Conservation (phyloP, 306 rosid species). For the Sesbania bispinosa region DNA sequence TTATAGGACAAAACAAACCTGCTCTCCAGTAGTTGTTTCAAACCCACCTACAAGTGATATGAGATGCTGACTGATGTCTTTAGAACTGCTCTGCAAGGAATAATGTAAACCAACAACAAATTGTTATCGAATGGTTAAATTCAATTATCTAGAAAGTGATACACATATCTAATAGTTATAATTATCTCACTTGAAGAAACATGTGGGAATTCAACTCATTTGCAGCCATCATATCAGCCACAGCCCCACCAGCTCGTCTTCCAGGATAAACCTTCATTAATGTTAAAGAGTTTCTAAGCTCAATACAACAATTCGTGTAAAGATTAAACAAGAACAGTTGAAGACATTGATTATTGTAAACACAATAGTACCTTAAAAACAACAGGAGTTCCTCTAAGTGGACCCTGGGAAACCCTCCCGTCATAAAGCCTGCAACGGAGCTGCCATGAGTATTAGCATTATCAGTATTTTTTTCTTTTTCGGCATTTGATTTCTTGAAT, state of each 20-base stretch:
- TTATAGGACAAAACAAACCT: slow-evolving; percentile 56
- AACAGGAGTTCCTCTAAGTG: slow-evolving; percentile 61
- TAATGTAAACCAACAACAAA: neutral
- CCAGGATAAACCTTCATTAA: slow-evolving; percentile 86
- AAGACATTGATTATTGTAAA: neutral
- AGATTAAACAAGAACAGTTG: neutral
- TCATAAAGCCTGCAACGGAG: slow-evolving; percentile 81
- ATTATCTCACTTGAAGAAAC: slow-evolving; percentile 73
- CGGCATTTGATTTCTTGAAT: neutral
- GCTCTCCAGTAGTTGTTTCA: slow-evolving; percentile 92
- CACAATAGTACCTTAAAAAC: slow-evolving; percentile 60
- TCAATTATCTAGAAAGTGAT: neutral
- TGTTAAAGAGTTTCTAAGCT: slow-evolving; percentile 3
- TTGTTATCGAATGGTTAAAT: slow-evolving; percentile 5
- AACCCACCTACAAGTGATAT: slow-evolving; percentile 78
- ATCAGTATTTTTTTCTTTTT: slow-evolving; percentile 28
- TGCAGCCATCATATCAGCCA: slow-evolving; percentile 95
- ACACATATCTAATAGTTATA: slow-evolving; percentile 13
- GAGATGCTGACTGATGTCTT: slow-evolving; percentile 60
- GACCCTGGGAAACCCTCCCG: slow-evolving; percentile 88
- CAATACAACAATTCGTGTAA: neutral
- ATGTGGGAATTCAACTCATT: slow-evolving; percentile 85
- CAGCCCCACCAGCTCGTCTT: slow-evolving; percentile 71
- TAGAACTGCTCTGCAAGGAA: slow-evolving; percentile 54
- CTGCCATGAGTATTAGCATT: slow-evolving; percentile 57